Evolutionary conservation across 352 stramenopile genomes (phyloP), one percentile per base, ranked within the genome.

Genomic region (Pythium phragmitis): DNA sequence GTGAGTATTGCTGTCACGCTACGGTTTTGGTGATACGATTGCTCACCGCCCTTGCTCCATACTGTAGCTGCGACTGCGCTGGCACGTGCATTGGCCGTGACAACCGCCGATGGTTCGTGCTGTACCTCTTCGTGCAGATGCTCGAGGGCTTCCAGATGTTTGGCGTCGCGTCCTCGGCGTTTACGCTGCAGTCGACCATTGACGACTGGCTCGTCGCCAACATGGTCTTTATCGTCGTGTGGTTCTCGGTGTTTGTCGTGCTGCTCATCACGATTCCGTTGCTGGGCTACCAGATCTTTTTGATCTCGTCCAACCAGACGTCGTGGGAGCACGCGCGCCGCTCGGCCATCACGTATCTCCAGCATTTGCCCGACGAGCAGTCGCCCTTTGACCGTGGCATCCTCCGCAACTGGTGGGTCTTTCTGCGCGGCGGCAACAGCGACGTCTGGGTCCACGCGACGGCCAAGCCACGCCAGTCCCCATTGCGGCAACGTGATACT

Each of bases 141-240:
- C 19, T 88, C 9, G 85, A 93, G 52, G 72, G 58, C 16, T 60
- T 76, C 3, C 51, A 73, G 52, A 75, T 84, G 56, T 77, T 91
- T 14, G 67, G 73, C 42, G 74, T 87, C 37, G 79, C 77, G 13
- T 71, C 76, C n/a, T 49, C 69, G 17, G 80, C 80, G 5, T 82
- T 91, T 50, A 73, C 75, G 12, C 57, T 91, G 19, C 66, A 79
- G 68, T 69, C 79, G 14, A 80, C 70, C 21, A 30, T 89, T 36
- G 82, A 91, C 49, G 79, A 88, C 58, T 93, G 85, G 85, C 79
- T 93, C 63, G 67, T 70, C n/a, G 79, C 65, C 46, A 93, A 91
- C 63, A 74, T 76, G 55, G 65, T 81, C 53, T 91, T 72, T 60
- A 77, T 93, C 53, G 65, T 91, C 23, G 68, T 79, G 30, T 91